Evolutionary conservation across 176 grass and related monocot genomes (phyloP), one percentile per base, ranked within the genome.

Genomic region (Phragmites australis): DNA sequence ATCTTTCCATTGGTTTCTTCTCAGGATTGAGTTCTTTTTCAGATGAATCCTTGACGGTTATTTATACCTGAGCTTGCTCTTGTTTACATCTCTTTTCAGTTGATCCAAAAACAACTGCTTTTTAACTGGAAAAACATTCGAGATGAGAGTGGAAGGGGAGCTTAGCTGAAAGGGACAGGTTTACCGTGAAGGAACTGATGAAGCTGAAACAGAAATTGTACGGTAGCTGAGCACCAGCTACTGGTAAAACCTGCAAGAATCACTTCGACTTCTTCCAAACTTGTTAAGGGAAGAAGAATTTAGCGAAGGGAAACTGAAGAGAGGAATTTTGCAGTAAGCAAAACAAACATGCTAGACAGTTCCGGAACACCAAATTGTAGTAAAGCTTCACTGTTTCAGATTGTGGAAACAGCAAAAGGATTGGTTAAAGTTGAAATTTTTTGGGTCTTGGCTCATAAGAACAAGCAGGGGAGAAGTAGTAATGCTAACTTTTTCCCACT

Each of bases 181-280:
- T 67, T 65, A 9, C 2, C 27, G 62, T 55, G 75, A 53, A 2
- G 34, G 32, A 85, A 78, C n/a, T n/a, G n/a, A n/a, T 31, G 45
- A 3, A 34, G 34, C 44, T 50, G 68, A 4, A 18, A 29, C 23
- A 19, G 17, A 21, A 63, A 15, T 32, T 19, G 68, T 47, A 48
- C 67, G 23, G 41, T 5, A 6, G 2, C 42, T 15, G 41, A 13
- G 42, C 53, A 6, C 14, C 4, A 59, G 8, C 12, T 26, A 27
- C 8, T 43, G n/a, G 17, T 56, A 44, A 18, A 75, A 23, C 26
- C 46, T 54, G 70, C 46, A n/a, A 42, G 9, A 19, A 37, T 37
- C 48, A 11, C 26, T 31, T 22, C 30, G 47, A 5, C 6, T 58
- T 11, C n/a, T 3, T 13, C 9, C 18, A 18, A 30, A 54, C 67